Conservation (phyloP, 1,284 basidiomycete genomes). For the Heterobasidion irregulare region DNA sequence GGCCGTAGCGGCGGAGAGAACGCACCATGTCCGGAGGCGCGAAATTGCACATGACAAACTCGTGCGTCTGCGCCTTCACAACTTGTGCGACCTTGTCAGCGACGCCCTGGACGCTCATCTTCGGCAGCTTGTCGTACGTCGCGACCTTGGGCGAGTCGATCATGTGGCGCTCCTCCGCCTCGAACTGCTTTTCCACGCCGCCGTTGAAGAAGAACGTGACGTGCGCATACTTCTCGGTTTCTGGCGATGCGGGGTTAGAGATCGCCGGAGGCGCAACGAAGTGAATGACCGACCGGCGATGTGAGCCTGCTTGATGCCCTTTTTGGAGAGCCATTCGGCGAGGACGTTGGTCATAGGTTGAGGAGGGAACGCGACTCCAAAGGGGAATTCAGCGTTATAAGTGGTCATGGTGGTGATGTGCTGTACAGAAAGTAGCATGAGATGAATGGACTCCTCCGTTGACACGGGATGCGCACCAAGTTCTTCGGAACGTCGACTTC, state of each 20-base stretch:
- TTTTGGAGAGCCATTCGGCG: constrained; percentile 78
- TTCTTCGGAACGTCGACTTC: constrained; percentile 78
- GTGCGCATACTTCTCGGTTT: constrained; percentile 93
- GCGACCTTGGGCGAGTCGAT: constrained; percentile 85
- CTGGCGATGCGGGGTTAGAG: constrained; percentile 23
- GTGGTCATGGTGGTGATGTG: constrained; percentile 86
- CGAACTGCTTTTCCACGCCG: constrained; percentile 86
- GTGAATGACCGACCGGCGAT: constrained; percentile 54
- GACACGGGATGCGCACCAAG: constrained; percentile 40
- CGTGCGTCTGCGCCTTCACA: constrained; percentile 59
- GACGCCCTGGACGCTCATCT: constrained; percentile 81
- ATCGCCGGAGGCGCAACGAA: not conserved
- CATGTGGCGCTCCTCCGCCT: constrained; percentile 78
- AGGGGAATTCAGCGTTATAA: constrained; percentile 88
- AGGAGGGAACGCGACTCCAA: constrained; percentile 83
- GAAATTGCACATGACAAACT: constrained; percentile 95
- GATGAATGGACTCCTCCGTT: not conserved
- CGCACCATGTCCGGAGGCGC: constrained; percentile 89
- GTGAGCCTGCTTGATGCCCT: constrained; percentile 78
- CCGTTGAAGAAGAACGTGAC: constrained; percentile 98
- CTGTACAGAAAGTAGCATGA: constrained; percentile 24
- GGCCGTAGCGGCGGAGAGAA: constrained; percentile 3
- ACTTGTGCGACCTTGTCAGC: constrained; percentile 86
- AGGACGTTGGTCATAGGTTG: constrained; percentile 88
- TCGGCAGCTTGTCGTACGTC: constrained; percentile 82